Conservation (phyloP, 352 stramenopile species). For the Blastocystis sp. region DNA sequence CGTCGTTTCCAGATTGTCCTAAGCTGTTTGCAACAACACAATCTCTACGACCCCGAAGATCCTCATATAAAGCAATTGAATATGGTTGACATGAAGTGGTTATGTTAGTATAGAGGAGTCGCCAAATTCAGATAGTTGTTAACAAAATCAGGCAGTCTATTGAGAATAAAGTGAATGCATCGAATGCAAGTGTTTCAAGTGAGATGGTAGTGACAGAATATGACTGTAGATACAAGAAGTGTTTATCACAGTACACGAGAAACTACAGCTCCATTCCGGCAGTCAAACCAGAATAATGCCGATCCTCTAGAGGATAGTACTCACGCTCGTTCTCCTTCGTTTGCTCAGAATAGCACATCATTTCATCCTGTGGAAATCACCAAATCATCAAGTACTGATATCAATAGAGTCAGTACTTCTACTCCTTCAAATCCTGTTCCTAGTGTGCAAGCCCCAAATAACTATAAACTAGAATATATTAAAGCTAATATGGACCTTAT, state of each 20-base stretch:
- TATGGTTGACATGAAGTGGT: neutral
- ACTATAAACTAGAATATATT: neutral
- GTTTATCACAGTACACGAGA: neutral
- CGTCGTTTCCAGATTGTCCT: slow-evolving; percentile 55
- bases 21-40: slow-evolving; percentile 30
- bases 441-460: neutral
- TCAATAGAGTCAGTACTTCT: neutral
- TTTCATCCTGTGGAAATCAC: neutral
- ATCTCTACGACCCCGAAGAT: slow-evolving; percentile 34
- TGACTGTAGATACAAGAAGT: neutral
- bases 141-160: neutral
- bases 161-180: slow-evolving; percentile 41
- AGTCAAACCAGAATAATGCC: neutral
- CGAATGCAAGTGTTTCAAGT: slow-evolving; percentile 10
- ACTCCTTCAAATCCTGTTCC: neutral
- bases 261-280: neutral
- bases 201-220: neutral
- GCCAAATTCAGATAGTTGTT: slow-evolving; percentile 3
- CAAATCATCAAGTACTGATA: too few relatives aligned
- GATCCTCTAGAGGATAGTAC: too few relatives aligned
- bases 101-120: neutral
- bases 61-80: neutral
- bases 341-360: neutral
- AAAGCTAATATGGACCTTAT: slow-evolving; percentile 18
- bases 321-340: neutral